These are phyloP conservation scores for Pseudopediastrum boryanum DNA, from an alignment of 139 green algal species.

Conservation along the genomic window DNA sequence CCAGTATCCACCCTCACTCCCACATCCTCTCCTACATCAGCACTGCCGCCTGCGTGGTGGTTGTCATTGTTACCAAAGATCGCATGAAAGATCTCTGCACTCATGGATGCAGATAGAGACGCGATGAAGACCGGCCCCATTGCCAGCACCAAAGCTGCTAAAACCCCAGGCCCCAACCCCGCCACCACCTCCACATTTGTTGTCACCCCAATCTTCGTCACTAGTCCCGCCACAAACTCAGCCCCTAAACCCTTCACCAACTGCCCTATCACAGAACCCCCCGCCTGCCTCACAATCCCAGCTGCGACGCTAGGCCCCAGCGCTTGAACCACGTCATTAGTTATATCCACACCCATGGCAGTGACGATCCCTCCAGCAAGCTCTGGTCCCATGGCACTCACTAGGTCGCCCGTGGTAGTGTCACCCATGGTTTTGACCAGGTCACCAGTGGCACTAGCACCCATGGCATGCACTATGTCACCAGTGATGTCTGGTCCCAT, in stretches of 20 bases:
- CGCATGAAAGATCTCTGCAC: slow-evolving; percentile 20
- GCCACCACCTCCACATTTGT: slow-evolving; percentile 26
- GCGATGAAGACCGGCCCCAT: slow-evolving; percentile 18
- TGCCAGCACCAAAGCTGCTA: background rate
- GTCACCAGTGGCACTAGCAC: background rate
- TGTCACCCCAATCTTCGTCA: slow-evolving; percentile 11
- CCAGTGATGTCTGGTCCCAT: background rate
- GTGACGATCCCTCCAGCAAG: slow-evolving; percentile 29
- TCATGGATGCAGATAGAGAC: slow-evolving; percentile 6
- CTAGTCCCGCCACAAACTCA: slow-evolving; percentile 29
- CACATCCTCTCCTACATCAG: too few relatives aligned
- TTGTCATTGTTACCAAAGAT: slow-evolving; percentile 11
- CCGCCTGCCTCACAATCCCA: slow-evolving; percentile 33
- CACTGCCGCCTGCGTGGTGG: too few relatives aligned
- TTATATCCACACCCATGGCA: slow-evolving; percentile 37
- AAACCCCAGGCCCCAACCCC: slow-evolving; percentile 7
- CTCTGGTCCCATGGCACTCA: slow-evolving; percentile 24
- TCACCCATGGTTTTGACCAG: slow-evolving; percentile 29
- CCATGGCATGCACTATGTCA: slow-evolving; percentile 36
- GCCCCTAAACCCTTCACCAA: slow-evolving; percentile 35
- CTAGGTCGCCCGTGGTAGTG: slow-evolving; percentile 18
- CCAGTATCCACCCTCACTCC: too few relatives aligned
- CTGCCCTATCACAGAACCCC: background rate
- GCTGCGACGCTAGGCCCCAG: slow-evolving; percentile 16
- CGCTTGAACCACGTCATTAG: slow-evolving; percentile 10